phyloP scores from a whole-genome alignment of 2,329 filamentous ascomycete genomes.

The Fusarium nelsonii region DNA sequence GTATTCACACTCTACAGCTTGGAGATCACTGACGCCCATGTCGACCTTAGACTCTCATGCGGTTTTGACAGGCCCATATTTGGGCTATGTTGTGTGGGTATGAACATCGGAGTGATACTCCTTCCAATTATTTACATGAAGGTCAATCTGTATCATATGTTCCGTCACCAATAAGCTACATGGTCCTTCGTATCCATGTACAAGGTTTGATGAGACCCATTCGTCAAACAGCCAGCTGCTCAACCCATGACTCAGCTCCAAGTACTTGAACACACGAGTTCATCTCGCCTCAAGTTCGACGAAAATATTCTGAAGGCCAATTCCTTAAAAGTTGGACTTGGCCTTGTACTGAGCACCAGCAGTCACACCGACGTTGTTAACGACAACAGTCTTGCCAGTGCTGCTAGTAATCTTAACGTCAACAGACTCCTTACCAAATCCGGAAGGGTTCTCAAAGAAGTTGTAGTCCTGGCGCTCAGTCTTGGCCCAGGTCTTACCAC shows the following conservation, averaged over 20 bases:
- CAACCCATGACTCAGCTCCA: background rate
- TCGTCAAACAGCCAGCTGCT: constrained; percentile 31
- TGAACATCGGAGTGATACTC: background rate
- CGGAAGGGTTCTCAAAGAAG: constrained; percentile 71
- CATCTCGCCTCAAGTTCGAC: background rate
- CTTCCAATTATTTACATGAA: constrained; percentile 37
- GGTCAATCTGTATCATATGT: constrained; percentile 6
- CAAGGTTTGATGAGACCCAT: background rate
- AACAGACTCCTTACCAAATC: constrained; percentile 67
- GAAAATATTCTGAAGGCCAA: too few species aligned
- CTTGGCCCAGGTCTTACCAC: constrained; percentile 68
- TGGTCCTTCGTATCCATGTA: background rate
- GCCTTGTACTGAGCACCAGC: constrained; percentile 49
- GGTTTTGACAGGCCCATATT: background rate
- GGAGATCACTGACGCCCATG: background rate
- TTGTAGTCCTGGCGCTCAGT: constrained; percentile 68
- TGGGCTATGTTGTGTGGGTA: background rate
- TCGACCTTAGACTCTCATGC: background rate
- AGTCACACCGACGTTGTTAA: constrained; percentile 63
- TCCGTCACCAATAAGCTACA: background rate
- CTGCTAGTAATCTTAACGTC: constrained; percentile 67
- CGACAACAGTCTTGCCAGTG: constrained; percentile 63
- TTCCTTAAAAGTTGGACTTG: constrained; percentile 51
- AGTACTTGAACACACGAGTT: background rate
- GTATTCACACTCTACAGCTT: too few species aligned